Conservation (phyloP, 1,139 yeast genomes). For the Yamadazyma diddensiae region DNA sequence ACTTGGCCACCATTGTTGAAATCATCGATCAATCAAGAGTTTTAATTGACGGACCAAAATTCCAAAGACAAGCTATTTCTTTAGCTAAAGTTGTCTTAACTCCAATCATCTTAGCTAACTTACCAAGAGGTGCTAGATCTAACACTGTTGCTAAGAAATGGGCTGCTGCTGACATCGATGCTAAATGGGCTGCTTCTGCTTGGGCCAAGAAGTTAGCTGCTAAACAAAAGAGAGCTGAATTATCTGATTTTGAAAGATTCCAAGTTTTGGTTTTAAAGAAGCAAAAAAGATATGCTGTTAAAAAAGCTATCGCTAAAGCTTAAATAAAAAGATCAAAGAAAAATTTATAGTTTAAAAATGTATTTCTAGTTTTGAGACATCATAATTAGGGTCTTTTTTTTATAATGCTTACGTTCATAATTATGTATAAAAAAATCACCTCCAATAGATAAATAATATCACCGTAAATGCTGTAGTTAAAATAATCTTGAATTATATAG, state of each 20-base stretch:
- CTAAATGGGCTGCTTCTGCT: constrained; percentile 88
- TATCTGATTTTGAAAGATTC: constrained; percentile 99
- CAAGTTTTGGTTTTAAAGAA: constrained; percentile 96
- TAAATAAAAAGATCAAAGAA: constrained; percentile 35
- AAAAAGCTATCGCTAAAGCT: constrained; percentile 82
- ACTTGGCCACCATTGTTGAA: constrained; percentile 92
- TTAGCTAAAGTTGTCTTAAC: constrained; percentile 84
- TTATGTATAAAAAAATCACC: constrained; percentile 16
- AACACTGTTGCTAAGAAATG: constrained; percentile 86
- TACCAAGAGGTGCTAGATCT: constrained; percentile 95
- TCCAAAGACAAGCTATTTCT: constrained; percentile 88
- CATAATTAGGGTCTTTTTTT: constrained; percentile 28
- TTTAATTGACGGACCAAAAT: constrained; percentile 94
- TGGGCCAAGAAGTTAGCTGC: constrained; percentile 99
- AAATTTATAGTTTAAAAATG: constrained; percentile 21
- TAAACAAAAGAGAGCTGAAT: constrained; percentile 87
- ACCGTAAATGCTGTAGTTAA: too few relatives aligned
- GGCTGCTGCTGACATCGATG: constrained; percentile 84
- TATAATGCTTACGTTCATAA: constrained; percentile 31
- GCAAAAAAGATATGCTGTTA: constrained; percentile 94
- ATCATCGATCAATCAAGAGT: constrained; percentile 99
- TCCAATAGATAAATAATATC: constrained; percentile 18
- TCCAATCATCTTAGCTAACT: constrained; percentile 76
- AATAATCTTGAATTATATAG: too few relatives aligned
- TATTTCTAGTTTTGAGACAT: constrained; percentile 34